Evolutionary conservation across 495 filamentous ascomycete genomes (phyloP).

Genomic region (Trichoderma parareesei): DNA sequence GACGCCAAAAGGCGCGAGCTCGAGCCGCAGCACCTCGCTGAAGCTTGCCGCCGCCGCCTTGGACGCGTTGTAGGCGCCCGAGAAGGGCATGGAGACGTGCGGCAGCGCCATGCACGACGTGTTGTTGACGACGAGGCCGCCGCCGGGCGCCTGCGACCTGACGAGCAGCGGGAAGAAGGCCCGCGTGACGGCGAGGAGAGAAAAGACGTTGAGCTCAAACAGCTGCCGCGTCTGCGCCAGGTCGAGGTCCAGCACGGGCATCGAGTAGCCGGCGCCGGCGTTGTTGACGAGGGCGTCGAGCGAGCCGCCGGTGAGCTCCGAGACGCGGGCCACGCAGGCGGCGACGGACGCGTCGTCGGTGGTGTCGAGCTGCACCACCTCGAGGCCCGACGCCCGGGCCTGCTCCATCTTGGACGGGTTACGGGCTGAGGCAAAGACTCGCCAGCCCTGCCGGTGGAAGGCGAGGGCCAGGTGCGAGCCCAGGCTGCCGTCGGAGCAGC

Average conservation of each 20-base stretch:
- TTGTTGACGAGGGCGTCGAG: conserved; percentile 18
- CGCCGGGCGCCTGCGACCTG: conserved; percentile 16
- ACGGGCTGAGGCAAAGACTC: conserved; percentile 51
- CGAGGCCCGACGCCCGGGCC: conserved; percentile 10
- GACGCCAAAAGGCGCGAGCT: conserved; percentile 28
- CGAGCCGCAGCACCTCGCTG: conserved; percentile 18
- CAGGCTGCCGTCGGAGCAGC: conserved; percentile 45
- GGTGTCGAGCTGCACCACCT: conserved; percentile 16
- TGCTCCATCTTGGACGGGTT: conserved; percentile 32
- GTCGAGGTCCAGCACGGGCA: conserved; percentile 30
- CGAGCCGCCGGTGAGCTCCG: conserved; percentile 15
- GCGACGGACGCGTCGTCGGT: conserved; percentile 16
- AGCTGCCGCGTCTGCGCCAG: conserved; percentile 27
- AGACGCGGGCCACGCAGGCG: conserved; percentile 10
- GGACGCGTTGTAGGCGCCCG: conserved; percentile 28
- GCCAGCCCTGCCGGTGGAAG: conserved; percentile 42
- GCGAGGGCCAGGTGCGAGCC: conserved; percentile 44
- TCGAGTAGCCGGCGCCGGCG: conserved; percentile 23
- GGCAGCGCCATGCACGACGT: conserved; percentile 19
- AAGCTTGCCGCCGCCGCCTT: neutral
- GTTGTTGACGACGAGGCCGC: conserved; percentile 24
- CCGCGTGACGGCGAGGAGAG: conserved; percentile 25
- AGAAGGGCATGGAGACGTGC: conserved; percentile 15
- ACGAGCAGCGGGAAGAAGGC: conserved; percentile 32
- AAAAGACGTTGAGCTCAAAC: conserved; percentile 35